Evolutionary conservation across 169 alveolate genomes (phyloP).

Genomic region (Besnoitia besnoiti): DNA sequence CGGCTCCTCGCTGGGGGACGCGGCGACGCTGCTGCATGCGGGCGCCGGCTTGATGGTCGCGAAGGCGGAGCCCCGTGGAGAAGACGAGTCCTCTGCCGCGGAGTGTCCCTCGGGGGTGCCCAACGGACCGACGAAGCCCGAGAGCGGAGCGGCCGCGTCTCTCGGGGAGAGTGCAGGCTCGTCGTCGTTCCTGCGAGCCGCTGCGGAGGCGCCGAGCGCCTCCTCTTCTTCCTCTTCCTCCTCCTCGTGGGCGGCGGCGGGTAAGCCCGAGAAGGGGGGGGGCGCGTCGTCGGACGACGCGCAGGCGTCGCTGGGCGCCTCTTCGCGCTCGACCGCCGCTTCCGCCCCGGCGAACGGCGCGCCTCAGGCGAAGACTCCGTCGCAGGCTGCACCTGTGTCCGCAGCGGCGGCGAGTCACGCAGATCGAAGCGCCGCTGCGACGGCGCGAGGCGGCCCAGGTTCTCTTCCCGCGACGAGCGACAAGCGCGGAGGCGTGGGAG

Average conservation of each 20-base stretch:
- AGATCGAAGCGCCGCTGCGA: too few species aligned
- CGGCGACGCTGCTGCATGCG: too few species aligned
- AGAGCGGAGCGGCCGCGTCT: background rate
- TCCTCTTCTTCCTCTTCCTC: too few species aligned
- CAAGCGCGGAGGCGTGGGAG: background rate
- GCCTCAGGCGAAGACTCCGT: background rate
- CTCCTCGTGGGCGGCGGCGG: too few species aligned
- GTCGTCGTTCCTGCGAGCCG: too few species aligned
- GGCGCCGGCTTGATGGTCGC: too few species aligned
- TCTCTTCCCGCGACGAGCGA: too few species aligned
- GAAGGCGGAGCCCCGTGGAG: background rate
- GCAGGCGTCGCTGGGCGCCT: background rate
- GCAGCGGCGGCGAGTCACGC: too few species aligned
- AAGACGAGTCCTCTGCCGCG: background rate
- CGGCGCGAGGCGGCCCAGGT: too few species aligned
- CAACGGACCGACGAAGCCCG: background rate
- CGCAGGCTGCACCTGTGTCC: too few species aligned
- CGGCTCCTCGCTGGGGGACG: too few species aligned
- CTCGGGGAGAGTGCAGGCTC: background rate
- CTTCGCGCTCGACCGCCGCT: background rate
- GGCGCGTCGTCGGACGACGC: background rate
- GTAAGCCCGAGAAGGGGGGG: background rate
- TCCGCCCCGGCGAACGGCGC: background rate
- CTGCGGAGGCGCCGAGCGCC: too few species aligned
- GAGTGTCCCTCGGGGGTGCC: background rate